A percentile compares a stretch with the other conserved stretches of the same genome.
Conservation (phyloP, 805 yeast species). For the Spathaspora arborariae region DNA sequence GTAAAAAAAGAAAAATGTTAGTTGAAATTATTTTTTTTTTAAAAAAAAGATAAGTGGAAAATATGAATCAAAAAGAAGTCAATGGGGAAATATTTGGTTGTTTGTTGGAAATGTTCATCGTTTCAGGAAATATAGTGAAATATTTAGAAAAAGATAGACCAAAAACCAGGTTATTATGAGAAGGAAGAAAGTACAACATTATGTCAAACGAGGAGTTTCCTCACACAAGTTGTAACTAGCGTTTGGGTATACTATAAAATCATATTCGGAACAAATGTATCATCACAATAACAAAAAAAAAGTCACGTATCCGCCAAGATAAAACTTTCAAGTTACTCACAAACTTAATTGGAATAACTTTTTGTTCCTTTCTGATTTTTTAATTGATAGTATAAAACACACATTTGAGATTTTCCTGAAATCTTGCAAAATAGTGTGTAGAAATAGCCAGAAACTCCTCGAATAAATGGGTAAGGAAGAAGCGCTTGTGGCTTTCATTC, state of each 20-base stretch:
- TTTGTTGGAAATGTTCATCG: neutral
- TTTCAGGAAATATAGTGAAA: neutral
- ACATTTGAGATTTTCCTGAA: neutral
- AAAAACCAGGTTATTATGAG: neutral
- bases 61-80: neutral
- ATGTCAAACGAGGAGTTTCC: neutral
- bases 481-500: neutral
- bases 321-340: constrained; percentile 2
- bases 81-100: neutral
- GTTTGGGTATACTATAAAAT: neutral
- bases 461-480: neutral
- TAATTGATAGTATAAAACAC: neutral
- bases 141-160: neutral
- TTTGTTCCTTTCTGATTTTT: constrained; percentile 1
- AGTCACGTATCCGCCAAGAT: neutral
- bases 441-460: neutral
- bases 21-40: neutral
- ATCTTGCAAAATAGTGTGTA: neutral
- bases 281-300: neutral
- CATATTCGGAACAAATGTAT: neutral
- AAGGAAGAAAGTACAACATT: neutral
- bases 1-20: constrained; percentile 8
- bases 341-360: constrained; percentile 7
- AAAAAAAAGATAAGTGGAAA: neutral
- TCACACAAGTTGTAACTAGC: neutral